Conservation (phyloP, 225 moss, liverwort and hornwort genomes). For the Climacium dendroides region DNA sequence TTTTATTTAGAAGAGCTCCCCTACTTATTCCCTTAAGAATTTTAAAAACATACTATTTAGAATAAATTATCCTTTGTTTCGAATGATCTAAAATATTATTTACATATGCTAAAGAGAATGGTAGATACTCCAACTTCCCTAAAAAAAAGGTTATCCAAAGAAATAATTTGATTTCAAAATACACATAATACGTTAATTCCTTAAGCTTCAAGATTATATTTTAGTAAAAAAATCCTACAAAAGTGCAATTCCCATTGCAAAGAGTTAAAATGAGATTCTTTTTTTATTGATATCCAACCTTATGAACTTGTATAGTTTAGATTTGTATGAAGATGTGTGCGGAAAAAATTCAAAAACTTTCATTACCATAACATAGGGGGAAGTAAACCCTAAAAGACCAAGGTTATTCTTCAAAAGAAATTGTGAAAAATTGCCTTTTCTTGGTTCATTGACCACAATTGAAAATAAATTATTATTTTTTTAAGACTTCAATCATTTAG, state of each 20-base stretch:
- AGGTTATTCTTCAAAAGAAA: too few relatives aligned
- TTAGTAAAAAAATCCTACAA: too few relatives aligned
- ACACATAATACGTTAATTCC: not conserved
- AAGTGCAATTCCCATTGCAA: not conserved
- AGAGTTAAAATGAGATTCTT: not conserved
- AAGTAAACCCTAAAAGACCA: too few relatives aligned
- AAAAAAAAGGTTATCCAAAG: not conserved
- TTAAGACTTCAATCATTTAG: too few relatives aligned
- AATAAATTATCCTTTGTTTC: not conserved
- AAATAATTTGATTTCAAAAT: not conserved
- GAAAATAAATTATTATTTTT: too few relatives aligned
- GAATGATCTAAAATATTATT: not conserved
- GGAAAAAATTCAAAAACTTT: too few relatives aligned
- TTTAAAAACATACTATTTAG: not conserved
- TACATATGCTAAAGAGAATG: not conserved
- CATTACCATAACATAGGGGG: too few relatives aligned
- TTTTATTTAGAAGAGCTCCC: accelerated
- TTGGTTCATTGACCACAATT: too few relatives aligned
- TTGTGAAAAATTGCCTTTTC: too few relatives aligned
- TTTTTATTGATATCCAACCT: too few relatives aligned
- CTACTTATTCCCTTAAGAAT: not conserved
- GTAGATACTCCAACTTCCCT: not conserved
- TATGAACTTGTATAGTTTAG: too few relatives aligned
- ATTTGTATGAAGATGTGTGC: too few relatives aligned
- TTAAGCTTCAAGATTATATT: not conserved